Evolutionary conservation across 1,284 basidiomycete genomes (phyloP), one percentile per base, ranked within the genome.

Genomic region (Cryptococcus wingfieldii): DNA sequence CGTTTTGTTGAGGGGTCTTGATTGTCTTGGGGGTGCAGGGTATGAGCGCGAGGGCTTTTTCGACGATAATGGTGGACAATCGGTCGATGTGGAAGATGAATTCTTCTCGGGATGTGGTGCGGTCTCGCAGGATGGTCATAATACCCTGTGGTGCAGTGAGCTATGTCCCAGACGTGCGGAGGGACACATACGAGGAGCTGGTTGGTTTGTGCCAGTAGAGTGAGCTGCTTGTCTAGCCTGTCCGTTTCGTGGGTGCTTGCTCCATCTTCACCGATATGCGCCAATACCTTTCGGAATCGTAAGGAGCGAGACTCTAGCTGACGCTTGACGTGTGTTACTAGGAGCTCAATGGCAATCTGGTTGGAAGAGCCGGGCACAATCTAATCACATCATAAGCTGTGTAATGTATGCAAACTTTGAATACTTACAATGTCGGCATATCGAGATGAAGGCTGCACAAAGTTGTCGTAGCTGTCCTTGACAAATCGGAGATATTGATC

Each of bases 391-490:
- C 50, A 13, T 52, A 54, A 43, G 46, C 41, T 5, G 7, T 16
- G 8, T 12, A 31, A 31, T 44, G 6, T 14, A 53, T 16, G 53
- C 41, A 44, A 25, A 4, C 10, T n/a, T 14, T 23, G 18, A 19
- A 23, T 58, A 23, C 84, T 68, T 62, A 91, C 90, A 48, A 95
- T 89, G 69, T 98, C 92, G 4, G 94, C 93, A 71, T 88, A 82
- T 41, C 86, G 83, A 13, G 90, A 84, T 2, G 89, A 90, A 0
- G 93, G 93, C 47, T 85, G 83, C n/a, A 98, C 92, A 64, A 94
- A 96, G 71, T 91, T 89, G 74, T 98, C 95, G 66, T 89, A 96
- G 9, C 90, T 86, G 3, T 89, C 90, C 71, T 95, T 95, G 65
- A 96, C 94, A 69, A 88, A 95, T 47, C 90, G 86, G 38, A 95